Evolutionary conservation across 2,329 filamentous ascomycete species (phyloP).

Genomic region (Microsporum canis): DNA sequence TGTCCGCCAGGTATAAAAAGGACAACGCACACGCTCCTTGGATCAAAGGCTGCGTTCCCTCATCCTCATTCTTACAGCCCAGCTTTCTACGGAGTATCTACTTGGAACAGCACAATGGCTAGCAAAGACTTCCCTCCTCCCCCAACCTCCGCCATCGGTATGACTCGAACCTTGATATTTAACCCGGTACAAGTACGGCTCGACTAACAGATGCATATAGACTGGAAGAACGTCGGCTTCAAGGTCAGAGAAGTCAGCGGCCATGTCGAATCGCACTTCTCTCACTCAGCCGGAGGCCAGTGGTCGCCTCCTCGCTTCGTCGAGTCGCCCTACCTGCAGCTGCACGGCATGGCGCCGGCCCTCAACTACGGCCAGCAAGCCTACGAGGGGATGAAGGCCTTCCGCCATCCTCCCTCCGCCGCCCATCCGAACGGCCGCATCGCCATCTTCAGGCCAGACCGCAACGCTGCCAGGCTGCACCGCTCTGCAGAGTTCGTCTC

Average conservation of each 20-base stretch:
- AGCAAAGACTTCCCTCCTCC: neutral
- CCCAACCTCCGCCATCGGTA: slow-evolving; percentile 8
- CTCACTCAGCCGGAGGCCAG: slow-evolving; percentile 47
- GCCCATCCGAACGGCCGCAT: slow-evolving; percentile 49
- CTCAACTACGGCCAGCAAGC: slow-evolving; percentile 97
- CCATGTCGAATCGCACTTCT: slow-evolving; percentile 82
- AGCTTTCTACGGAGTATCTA: neutral
- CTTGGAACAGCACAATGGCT: neutral
- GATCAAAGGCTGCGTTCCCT: neutral
- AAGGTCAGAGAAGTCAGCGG: slow-evolving; percentile 89
- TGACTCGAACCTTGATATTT: neutral
- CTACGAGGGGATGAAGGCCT: slow-evolving; percentile 97
- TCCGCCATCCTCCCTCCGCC: slow-evolving; percentile 52
- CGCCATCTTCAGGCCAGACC: slow-evolving; percentile 75
- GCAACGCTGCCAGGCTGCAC: slow-evolving; percentile 75
- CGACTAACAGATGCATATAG: slow-evolving; percentile 30
- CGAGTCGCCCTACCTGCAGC: slow-evolving; percentile 67
- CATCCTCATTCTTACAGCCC: neutral
- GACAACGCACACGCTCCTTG: neutral
- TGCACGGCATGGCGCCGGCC: slow-evolving; percentile 90
- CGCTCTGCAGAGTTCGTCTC: slow-evolving; percentile 74
- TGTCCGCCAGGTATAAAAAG: neutral
- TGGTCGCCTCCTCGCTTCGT: slow-evolving; percentile 75
- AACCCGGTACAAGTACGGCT: neutral
- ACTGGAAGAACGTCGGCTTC: slow-evolving; percentile 92